phyloP scores from a whole-genome alignment of 768 basidiomycete genomes.

The Cystobasidium tubakii region DNA sequence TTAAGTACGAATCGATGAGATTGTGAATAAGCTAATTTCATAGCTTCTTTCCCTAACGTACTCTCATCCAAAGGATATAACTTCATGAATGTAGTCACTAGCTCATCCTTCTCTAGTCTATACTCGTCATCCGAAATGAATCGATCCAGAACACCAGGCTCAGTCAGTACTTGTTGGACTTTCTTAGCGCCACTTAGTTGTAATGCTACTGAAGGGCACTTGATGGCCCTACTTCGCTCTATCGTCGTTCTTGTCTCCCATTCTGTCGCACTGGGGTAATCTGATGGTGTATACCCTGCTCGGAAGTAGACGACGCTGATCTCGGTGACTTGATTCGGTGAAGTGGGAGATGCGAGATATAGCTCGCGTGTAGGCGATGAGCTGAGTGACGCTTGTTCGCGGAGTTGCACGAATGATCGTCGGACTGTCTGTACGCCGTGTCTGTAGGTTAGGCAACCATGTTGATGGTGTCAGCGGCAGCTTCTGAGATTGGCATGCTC shows the following conservation, averaged over 20 bases:
- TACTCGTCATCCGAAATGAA: slow-evolving; percentile 52
- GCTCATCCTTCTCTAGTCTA: slow-evolving; percentile 44
- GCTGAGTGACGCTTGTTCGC: slow-evolving; percentile 56
- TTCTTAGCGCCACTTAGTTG: slow-evolving; percentile 97
- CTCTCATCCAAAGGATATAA: slow-evolving; percentile 70
- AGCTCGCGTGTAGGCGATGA: slow-evolving; percentile 43
- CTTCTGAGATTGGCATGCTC: background rate
- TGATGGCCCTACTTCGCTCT: slow-evolving; percentile 77
- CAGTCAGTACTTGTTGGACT: slow-evolving; percentile 73
- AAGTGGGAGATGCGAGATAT: slow-evolving; percentile 39
- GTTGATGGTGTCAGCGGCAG: background rate
- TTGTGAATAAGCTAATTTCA: slow-evolving; percentile 56
- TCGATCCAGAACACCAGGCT: slow-evolving; percentile 64
- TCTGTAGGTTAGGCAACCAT: slow-evolving; percentile 51
- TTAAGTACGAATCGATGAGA: slow-evolving; percentile 72
- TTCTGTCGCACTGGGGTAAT: slow-evolving; percentile 62
- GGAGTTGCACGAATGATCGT: slow-evolving; percentile 59
- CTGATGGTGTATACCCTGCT: slow-evolving; percentile 75
- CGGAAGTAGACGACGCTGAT: slow-evolving; percentile 88
- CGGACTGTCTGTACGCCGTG: slow-evolving; percentile 61
- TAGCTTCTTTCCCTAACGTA: slow-evolving; percentile 51
- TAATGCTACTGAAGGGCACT: slow-evolving; percentile 81
- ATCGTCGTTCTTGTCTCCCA: slow-evolving; percentile 71
- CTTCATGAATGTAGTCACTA: slow-evolving; percentile 74
- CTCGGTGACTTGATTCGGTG: slow-evolving; percentile 52